These are phyloP conservation scores for Ceratocystis destructans DNA, from an alignment of 2,329 filamentous ascomycete genomes.

Conservation along the genomic window DNA sequence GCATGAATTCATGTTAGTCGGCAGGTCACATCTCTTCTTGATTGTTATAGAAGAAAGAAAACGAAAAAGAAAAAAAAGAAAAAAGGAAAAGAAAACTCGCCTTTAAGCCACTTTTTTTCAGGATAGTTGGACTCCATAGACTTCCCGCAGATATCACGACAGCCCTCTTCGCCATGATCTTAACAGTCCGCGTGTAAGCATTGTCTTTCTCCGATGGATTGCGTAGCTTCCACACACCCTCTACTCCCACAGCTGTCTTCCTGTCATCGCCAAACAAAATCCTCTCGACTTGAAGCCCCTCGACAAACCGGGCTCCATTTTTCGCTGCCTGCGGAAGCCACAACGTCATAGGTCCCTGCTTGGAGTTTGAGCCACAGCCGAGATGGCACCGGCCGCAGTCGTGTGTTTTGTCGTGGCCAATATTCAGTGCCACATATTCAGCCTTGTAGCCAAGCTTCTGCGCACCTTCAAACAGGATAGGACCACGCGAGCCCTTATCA, in stretches of 20 bases:
- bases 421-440: slow-evolving; percentile 64
- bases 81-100: slow-evolving; percentile 28
- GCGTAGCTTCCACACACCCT: slow-evolving; percentile 36
- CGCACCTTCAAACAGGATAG: slow-evolving; percentile 59
- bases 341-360: slow-evolving; percentile 62
- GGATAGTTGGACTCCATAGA: slow-evolving; percentile 60
- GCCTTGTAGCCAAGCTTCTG: slow-evolving; percentile 59
- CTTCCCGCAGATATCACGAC: slow-evolving; percentile 59
- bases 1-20: slow-evolving; percentile 20
- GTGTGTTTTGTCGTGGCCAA: slow-evolving; percentile 51
- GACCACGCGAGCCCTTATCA: slow-evolving; percentile 62
- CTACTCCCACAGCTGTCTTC: slow-evolving; percentile 48
- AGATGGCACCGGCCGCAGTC: slow-evolving; percentile 54
- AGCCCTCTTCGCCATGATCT: slow-evolving; percentile 66
- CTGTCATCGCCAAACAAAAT: slow-evolving; percentile 51
- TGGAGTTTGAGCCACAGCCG: slow-evolving; percentile 53
- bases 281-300: slow-evolving; percentile 61
- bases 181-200: slow-evolving; percentile 40
- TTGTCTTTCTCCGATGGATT: not conserved
- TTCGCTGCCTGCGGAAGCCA: slow-evolving; percentile 69
- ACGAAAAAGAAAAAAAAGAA: not conserved
- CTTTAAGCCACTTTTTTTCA: slow-evolving; percentile 64
- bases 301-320: slow-evolving; percentile 67
- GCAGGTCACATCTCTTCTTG: not conserved
- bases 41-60: not conserved